Percentiles rank a stretch among this genome's conserved stretches.
Evolutionary conservation across 345 rosid genomes (phyloP).

Genomic region (Chamaenerion angustifolium): DNA sequence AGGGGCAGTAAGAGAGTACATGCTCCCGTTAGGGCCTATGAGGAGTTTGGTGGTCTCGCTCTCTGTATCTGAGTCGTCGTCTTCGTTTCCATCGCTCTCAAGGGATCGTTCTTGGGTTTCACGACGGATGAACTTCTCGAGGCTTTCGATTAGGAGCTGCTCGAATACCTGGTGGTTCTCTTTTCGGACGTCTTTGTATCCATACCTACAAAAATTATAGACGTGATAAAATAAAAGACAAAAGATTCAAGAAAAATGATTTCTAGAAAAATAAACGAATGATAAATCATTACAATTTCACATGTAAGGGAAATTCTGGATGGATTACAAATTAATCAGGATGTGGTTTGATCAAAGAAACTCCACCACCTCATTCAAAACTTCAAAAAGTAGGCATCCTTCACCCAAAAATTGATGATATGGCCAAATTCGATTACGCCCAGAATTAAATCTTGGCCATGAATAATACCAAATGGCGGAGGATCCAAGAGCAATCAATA

Average conservation of each 20-base stretch:
- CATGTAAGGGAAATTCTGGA: too few species aligned
- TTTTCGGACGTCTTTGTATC: conserved; percentile 89
- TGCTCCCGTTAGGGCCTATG: conserved; percentile 85
- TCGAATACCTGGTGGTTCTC: conserved; percentile 93
- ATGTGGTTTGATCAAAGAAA: too few species aligned
- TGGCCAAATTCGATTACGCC: too few species aligned
- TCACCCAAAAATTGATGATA: neutral
- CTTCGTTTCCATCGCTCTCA: conserved; percentile 75
- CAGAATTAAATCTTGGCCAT: too few species aligned
- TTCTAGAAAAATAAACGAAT: too few species aligned
- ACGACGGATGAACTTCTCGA: conserved; percentile 88
- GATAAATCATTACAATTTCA: too few species aligned
- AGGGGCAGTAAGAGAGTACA: conserved; percentile 74
- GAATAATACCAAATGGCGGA: too few species aligned
- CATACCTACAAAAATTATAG: conserved; percentile 44
- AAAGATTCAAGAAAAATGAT: neutral
- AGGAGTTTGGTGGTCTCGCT: conserved; percentile 56
- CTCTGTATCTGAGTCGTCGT: conserved; percentile 50
- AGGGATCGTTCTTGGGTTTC: conserved; percentile 87
- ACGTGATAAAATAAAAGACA: conserved; percentile 2
- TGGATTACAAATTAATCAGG: too few species aligned
- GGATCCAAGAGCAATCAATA: too few species aligned
- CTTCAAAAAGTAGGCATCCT: too few species aligned
- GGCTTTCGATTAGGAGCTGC: conserved; percentile 94
- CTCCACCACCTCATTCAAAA: too few species aligned